Evolutionary conservation across 163 green algal species (phyloP).

Genomic region (Scenedesmus sp.): DNA sequence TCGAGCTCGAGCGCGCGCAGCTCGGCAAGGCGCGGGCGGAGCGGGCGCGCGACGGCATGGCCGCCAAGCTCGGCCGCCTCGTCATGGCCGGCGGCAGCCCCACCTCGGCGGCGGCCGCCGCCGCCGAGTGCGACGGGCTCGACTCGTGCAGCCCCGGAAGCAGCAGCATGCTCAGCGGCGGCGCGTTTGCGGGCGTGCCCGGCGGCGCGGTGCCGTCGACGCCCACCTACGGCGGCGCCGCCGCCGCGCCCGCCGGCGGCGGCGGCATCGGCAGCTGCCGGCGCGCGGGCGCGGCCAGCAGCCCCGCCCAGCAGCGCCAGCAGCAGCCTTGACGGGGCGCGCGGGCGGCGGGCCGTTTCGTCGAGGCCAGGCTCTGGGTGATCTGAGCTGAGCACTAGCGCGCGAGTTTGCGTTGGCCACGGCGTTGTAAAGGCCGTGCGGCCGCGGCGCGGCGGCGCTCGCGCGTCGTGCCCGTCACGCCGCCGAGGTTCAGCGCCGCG

Average conservation of each 20-base stretch:
- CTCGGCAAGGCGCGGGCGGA: constrained; percentile 22
- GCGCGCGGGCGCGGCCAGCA: no score
- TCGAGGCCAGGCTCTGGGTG: no score
- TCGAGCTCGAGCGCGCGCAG: constrained; percentile 34
- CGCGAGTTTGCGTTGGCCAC: no score
- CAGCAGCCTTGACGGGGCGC: no score
- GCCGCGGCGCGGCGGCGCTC: no score
- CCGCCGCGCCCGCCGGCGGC: neutral
- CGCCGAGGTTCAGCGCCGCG: no score
- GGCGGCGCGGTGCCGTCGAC: neutral
- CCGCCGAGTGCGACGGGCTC: neutral
- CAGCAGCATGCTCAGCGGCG: constrained; percentile 8
- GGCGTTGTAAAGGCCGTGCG: no score
- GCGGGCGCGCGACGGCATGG: constrained; percentile 3
- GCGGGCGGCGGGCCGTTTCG: no score
- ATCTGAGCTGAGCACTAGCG: no score
- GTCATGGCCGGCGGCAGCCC: neutral
- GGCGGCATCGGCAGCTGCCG: no score
- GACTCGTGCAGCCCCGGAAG: neutral
- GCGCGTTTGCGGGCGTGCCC: neutral
- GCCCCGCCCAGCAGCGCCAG: no score
- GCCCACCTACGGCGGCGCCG: neutral
- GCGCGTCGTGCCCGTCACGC: no score
- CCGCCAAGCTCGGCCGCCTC: constrained; percentile 16
- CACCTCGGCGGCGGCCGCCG: neutral